Evolutionary conservation across 2,329 filamentous ascomycete species (phyloP), one percentile per base, ranked within the genome.

Genomic region (Chaetomiaceae sp.): DNA sequence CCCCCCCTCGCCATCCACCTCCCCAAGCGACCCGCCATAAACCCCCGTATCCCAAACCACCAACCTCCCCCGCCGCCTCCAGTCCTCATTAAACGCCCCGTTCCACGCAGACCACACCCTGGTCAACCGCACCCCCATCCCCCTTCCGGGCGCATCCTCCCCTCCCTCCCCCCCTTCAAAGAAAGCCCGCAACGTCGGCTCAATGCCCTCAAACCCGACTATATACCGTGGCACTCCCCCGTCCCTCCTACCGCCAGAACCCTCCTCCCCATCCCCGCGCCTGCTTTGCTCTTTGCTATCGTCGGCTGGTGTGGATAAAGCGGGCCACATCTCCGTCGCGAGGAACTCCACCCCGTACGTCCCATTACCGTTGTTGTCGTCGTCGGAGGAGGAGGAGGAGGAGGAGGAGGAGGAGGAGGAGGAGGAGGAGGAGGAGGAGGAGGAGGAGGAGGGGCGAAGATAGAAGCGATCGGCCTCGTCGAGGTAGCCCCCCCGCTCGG

Each of bases 401-500:
- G n/a, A n/a, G n/a, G n/a, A n/a, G n/a, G n/a, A n/a, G n/a, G n/a
- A n/a, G n/a, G n/a, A n/a, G n/a, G n/a, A n/a, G n/a, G n/a, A n/a
- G n/a, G n/a, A n/a, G n/a, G n/a, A n/a, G n/a, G n/a, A n/a, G n/a
- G n/a, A n/a, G n/a, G n/a, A n/a, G n/a, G n/a, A n/a, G n/a, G n/a
- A n/a, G n/a, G n/a, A n/a, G n/a, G n/a, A n/a, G n/a, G n/a, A n/a
- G n/a, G n/a, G n/a, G n/a, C 85, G 65, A 9, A 71, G 76, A 66
- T 95, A 97, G 70, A 98, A 98, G 36, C 83, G 75, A 62, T 95
- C 90, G 7, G 89, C 90, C 70, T 98, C 91, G 63, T 96, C 90
- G 14, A 84, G 70, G 65, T 98, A 98, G 2, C 61, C 60, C 1
- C 68, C 71, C 34, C 90, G 80, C 61, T 86, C 76, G 6, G 66